A percentile compares a stretch with the other conserved stretches of the same genome.
Evolutionary conservation across 2,329 filamentous ascomycete species (phyloP).

Genomic region (Penicillium hesseltinei): DNA sequence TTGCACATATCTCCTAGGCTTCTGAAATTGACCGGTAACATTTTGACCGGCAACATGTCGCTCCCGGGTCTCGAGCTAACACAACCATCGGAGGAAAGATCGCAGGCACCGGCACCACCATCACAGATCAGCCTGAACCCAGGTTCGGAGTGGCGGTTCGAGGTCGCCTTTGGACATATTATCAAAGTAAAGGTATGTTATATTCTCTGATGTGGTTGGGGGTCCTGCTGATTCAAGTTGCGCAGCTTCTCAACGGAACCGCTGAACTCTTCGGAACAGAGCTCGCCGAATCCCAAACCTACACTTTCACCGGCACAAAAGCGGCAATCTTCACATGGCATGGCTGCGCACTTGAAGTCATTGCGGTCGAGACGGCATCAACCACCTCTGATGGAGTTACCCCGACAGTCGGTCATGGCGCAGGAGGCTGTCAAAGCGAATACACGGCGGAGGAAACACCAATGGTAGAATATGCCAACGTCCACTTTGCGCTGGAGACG

Average conservation of each 20-base stretch:
- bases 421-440: slow-evolving; percentile 65
- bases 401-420: slow-evolving; percentile 33
- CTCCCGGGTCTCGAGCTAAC: slow-evolving; percentile 72
- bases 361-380: slow-evolving; percentile 55
- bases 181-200: slow-evolving; percentile 53
- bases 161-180: slow-evolving; percentile 58
- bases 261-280: slow-evolving; percentile 96
- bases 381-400: slow-evolving; percentile 30
- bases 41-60: slow-evolving; percentile 55
- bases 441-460: slow-evolving; percentile 76
- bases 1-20: neutral
- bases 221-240: slow-evolving; percentile 5
- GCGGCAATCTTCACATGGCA: slow-evolving; percentile 90
- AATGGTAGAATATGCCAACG: slow-evolving; percentile 75
- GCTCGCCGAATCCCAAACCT: slow-evolving; percentile 74
- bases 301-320: slow-evolving; percentile 78
- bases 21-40: slow-evolving; percentile 21
- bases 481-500: slow-evolving; percentile 81
- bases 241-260: slow-evolving; percentile 69
- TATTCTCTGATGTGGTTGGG: neutral
- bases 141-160: slow-evolving; percentile 76
- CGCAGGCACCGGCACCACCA: slow-evolving; percentile 38
- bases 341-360: slow-evolving; percentile 81
- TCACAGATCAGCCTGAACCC: slow-evolving; percentile 57
- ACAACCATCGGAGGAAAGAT: slow-evolving; percentile 54